phyloP scores from a whole-genome alignment of 805 yeast species.

The Teunomyces panamensis region DNA sequence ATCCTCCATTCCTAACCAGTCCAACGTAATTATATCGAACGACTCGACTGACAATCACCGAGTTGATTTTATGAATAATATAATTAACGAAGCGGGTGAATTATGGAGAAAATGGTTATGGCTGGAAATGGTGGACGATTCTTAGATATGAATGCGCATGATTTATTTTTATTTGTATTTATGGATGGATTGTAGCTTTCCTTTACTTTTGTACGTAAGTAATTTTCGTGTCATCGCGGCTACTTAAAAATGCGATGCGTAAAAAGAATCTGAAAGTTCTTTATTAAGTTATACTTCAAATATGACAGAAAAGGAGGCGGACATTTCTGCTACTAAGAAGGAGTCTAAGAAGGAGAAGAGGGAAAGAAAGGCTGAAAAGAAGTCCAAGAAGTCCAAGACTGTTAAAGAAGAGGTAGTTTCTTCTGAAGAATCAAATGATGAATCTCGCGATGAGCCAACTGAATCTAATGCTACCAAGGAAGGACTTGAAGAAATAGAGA shows the following conservation, averaged over 20 bases:
- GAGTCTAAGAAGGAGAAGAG: conserved; percentile 19
- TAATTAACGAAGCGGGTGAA: conserved; percentile 78
- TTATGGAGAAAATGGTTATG: conserved; percentile 82
- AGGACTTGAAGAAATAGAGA: conserved; percentile 62
- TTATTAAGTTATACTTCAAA: background rate
- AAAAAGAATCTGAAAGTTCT: background rate
- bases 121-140: conserved; percentile 38
- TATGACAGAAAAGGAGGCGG: conserved; percentile 1
- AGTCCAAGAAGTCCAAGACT: conserved; percentile 36
- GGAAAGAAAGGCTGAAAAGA: conserved; percentile 25
- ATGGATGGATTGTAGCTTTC: background rate
- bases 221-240: background rate
- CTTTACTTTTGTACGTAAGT: background rate
- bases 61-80: conserved; percentile 66
- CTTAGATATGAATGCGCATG: conserved; percentile 8
- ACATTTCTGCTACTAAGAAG: conserved; percentile 6
- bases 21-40: conserved; percentile 24
- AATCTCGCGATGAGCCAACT: conserved; percentile 6
- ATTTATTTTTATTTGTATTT: background rate
- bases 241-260: conserved; percentile 6
- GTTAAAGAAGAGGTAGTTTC: conserved; percentile 9
- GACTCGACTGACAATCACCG: conserved; percentile 41
- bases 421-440: conserved; percentile 9
- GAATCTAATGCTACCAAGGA: conserved; percentile 40
- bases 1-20: conserved; percentile 5